A percentile compares a stretch with the other conserved stretches of the same genome.
phyloP scores from a whole-genome alignment of 2,329 filamentous ascomycete genomes.

The Apiospora rasikravindrae region DNA sequence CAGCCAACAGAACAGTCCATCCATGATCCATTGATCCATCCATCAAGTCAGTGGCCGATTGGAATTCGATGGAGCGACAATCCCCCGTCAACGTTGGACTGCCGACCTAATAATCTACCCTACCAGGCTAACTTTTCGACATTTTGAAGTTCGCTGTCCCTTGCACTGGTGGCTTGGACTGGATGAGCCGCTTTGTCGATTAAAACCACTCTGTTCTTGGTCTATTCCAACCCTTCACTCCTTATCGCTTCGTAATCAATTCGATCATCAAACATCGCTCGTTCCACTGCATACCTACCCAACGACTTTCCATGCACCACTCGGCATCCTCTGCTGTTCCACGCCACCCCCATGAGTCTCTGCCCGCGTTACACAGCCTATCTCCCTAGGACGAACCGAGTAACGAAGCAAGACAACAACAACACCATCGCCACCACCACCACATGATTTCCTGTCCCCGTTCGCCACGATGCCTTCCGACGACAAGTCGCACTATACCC shows the following conservation, averaged over 20 bases:
- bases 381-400: conserved; percentile 4
- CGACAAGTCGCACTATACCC: conserved; percentile 63
- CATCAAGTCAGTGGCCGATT: conserved; percentile 1
- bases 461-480: conserved; percentile 47
- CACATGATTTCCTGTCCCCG: conserved; percentile 11
- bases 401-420: neutral
- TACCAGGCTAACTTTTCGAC: neutral
- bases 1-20: neutral
- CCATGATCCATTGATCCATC: neutral
- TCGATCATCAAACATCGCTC: conserved; percentile 25
- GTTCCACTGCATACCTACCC: conserved; percentile 1
- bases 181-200: conserved; percentile 12
- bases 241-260: conserved; percentile 30
- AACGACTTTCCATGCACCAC: neutral
- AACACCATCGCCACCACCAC: neutral
- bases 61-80: conserved; percentile 14
- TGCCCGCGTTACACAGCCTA: neutral
- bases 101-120: conserved; percentile 6
- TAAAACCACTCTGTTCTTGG: conserved; percentile 5
- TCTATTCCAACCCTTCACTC: conserved; percentile 24
- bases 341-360: neutral
- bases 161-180: conserved; percentile 17
- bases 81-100: conserved; percentile 1
- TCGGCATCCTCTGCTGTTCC: conserved; percentile 20
- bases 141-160: conserved; percentile 1